Percentiles rank a stretch among this genome's conserved stretches.
Conservation (phyloP, 2,329 filamentous ascomycete genomes). For the Colletotrichum abscissum region DNA sequence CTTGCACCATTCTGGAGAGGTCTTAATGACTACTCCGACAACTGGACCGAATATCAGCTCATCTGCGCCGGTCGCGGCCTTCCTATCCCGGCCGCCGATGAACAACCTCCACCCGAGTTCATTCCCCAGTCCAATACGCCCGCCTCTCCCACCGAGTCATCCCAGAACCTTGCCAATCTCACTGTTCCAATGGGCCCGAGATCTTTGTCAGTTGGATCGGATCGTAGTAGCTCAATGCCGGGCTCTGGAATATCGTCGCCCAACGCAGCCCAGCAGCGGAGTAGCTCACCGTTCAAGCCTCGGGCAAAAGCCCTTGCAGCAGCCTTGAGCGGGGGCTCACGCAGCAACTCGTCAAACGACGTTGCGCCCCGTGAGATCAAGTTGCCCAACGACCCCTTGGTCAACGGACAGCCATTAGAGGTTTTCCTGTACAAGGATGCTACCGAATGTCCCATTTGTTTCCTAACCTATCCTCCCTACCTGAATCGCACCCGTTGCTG, state of each 20-base stretch:
- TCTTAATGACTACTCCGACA: conserved; percentile 86
- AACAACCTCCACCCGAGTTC: conserved; percentile 78
- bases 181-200: conserved; percentile 83
- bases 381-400: conserved; percentile 83
- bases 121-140: conserved; percentile 58
- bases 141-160: conserved; percentile 62
- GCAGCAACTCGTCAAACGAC: conserved; percentile 78
- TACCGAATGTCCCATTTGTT: conserved; percentile 93
- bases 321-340: conserved; percentile 78
- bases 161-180: conserved; percentile 74
- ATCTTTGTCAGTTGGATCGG: conserved; percentile 83
- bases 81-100: conserved; percentile 85
- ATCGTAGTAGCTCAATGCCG: conserved; percentile 72
- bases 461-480: conserved; percentile 94
- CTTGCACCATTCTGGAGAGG: conserved; percentile 97
- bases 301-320: conserved; percentile 91
- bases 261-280: conserved; percentile 50
- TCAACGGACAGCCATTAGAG: conserved; percentile 95
- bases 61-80: conserved; percentile 88
- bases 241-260: conserved; percentile 65
- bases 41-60: conserved; percentile 96
- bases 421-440: conserved; percentile 94
- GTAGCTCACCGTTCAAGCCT: conserved; percentile 77
- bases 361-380: conserved; percentile 81
- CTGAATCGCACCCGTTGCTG: conserved; percentile 95